Conservation (phyloP, 106 monocot genomes). For the Cymbidium sinense region DNA sequence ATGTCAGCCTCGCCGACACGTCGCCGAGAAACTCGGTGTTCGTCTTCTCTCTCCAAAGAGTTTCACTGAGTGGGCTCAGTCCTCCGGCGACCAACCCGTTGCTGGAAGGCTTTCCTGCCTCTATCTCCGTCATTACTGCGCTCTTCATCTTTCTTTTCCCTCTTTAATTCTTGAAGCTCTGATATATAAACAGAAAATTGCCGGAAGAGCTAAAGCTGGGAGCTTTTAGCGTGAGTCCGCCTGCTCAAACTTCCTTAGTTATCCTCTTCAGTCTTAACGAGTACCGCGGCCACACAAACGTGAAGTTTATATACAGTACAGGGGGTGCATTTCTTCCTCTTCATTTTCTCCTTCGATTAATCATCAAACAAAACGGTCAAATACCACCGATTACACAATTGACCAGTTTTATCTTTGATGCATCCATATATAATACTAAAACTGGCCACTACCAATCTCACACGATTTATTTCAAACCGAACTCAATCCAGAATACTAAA, state of each 20-base stretch:
- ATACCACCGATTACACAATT: not conserved
- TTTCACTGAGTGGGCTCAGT: constrained; percentile 71
- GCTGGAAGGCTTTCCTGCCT: constrained; percentile 53
- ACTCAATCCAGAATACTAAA: too few relatives aligned
- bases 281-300: not conserved
- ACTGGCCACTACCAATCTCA: too few relatives aligned
- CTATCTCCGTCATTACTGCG: constrained; percentile 60
- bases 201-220: not conserved
- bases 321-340: not conserved
- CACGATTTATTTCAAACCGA: too few relatives aligned
- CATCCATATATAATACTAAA: too few relatives aligned
- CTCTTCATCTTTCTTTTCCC: not conserved
- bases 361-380: too few relatives aligned
- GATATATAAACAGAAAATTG: not conserved
- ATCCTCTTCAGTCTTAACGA: not conserved
- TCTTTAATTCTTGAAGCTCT: not conserved
- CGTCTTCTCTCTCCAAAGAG: constrained; percentile 65
- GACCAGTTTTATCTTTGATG: not conserved
- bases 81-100: constrained; percentile 15
- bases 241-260: not conserved
- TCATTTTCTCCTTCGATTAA: not conserved
- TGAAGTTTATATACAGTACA: not conserved
- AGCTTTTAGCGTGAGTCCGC: not conserved
- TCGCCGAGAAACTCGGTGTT: constrained; percentile 39
- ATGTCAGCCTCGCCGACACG: constrained; percentile 58